A percentile compares a stretch with the other conserved stretches of the same genome.
phyloP scores from a whole-genome alignment of 805 yeast species.

The Yarrowia alimentaria region DNA sequence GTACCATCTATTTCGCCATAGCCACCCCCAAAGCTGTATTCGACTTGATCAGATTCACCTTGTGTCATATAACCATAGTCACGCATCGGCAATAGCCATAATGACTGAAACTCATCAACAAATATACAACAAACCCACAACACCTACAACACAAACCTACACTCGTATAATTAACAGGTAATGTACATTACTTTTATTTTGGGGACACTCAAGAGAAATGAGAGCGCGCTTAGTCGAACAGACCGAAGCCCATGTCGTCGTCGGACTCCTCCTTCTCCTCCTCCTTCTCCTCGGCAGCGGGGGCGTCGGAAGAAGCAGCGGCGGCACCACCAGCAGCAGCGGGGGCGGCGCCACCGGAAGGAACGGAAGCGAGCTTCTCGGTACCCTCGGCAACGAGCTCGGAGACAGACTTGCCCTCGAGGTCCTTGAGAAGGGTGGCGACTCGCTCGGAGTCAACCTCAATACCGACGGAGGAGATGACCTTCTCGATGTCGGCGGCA shows the following conservation, averaged over 20 bases:
- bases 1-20: too few species aligned
- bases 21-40: too few species aligned
- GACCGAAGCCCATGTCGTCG: slow-evolving; percentile 62
- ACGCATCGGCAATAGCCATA: too few species aligned
- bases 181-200: slow-evolving; percentile 23
- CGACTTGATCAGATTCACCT: too few species aligned
- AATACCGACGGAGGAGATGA: slow-evolving; percentile 91
- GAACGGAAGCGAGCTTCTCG: slow-evolving; percentile 94
- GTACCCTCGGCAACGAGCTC: slow-evolving; percentile 94
- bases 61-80: too few species aligned
- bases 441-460: slow-evolving; percentile 91
- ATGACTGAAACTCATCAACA: too few species aligned
- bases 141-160: too few species aligned
- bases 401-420: slow-evolving; percentile 88
- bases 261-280: slow-evolving; percentile 59
- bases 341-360: slow-evolving; percentile 97
- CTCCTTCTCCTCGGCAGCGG: slow-evolving; percentile 67
- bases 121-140: too few species aligned
- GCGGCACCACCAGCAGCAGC: slow-evolving; percentile 69
- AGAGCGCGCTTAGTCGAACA: slow-evolving; percentile 76
- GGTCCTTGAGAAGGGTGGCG: slow-evolving; percentile 72
- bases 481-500: slow-evolving; percentile 83
- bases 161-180: not conserved
- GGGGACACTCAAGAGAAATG: not conserved
- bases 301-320: slow-evolving; percentile 68